phyloP scores from a whole-genome alignment of 306 rosid genomes.

The Lagenaria siceraria region DNA sequence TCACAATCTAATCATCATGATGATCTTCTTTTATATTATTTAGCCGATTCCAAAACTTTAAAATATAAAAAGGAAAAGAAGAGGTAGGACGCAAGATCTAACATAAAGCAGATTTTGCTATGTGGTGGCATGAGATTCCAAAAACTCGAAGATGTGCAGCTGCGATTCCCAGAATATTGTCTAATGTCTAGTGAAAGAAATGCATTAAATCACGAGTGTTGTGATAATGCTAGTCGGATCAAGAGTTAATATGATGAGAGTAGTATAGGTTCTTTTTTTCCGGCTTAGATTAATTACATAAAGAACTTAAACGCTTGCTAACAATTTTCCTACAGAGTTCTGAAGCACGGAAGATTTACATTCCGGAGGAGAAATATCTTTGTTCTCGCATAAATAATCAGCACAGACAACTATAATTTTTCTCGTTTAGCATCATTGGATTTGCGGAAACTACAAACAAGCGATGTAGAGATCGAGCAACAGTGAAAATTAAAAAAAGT shows the following conservation, averaged over 20 bases:
- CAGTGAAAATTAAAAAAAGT: not conserved
- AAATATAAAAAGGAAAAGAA: not conserved
- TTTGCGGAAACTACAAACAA: not conserved
- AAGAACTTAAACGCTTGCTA: not conserved
- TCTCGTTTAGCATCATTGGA: not conserved
- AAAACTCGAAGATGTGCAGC: too few relatives aligned
- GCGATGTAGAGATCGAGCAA: not conserved
- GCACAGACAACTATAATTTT: not conserved
- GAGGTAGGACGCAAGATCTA: not conserved
- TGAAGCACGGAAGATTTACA: not conserved
- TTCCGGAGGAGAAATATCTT: not conserved
- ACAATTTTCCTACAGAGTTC: not conserved
- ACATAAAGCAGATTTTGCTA: not conserved
- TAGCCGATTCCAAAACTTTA: not conserved
- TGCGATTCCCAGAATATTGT: not conserved
- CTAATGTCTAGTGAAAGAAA: not conserved
- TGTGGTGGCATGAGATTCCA: not conserved
- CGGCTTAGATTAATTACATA: not conserved
- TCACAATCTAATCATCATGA: not conserved
- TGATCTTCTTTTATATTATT: not conserved
- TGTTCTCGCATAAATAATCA: not conserved
- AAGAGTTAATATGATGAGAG: not conserved
- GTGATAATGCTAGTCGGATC: not conserved
- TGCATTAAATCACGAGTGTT: not conserved
- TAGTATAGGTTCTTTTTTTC: not conserved